Conservation (phyloP, 2,329 filamentous ascomycete genomes). For the Botrytis pseudocinerea region DNA sequence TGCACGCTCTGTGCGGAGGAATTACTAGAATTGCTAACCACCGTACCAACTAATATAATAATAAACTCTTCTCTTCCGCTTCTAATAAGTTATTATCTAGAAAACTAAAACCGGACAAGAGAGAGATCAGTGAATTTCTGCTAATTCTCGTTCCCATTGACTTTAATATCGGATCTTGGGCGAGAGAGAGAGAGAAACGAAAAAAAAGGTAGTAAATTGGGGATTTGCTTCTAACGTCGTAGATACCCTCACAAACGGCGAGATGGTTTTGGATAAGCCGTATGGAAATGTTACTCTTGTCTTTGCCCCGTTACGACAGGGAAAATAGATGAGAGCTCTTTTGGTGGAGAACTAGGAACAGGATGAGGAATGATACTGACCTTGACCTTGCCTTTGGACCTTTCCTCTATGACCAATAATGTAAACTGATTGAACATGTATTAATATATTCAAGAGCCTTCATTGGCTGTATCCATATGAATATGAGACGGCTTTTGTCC, state of each 20-base stretch:
- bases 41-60: not conserved
- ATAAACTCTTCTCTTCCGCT: not conserved
- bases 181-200: not conserved
- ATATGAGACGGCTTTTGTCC: not conserved
- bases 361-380: not conserved
- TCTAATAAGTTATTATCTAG: not conserved
- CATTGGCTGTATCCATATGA: conserved; percentile 10
- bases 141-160: not conserved
- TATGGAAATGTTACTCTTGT: not conserved
- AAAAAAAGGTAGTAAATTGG: not conserved
- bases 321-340: not conserved
- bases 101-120: not conserved
- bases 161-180: not conserved
- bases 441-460: not conserved
- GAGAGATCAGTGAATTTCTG: not conserved
- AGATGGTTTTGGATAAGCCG: not conserved
- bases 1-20: not conserved
- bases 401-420: not conserved
- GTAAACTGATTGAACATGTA: too few relatives aligned
- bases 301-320: not conserved
- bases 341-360: conserved; percentile 5
- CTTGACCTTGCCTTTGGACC: not conserved
- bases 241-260: not conserved
- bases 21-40: not conserved
- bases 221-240: not conserved